Evolutionary conservation across 768 basidiomycete genomes (phyloP).

Genomic region (Amanita pallidorosea): DNA sequence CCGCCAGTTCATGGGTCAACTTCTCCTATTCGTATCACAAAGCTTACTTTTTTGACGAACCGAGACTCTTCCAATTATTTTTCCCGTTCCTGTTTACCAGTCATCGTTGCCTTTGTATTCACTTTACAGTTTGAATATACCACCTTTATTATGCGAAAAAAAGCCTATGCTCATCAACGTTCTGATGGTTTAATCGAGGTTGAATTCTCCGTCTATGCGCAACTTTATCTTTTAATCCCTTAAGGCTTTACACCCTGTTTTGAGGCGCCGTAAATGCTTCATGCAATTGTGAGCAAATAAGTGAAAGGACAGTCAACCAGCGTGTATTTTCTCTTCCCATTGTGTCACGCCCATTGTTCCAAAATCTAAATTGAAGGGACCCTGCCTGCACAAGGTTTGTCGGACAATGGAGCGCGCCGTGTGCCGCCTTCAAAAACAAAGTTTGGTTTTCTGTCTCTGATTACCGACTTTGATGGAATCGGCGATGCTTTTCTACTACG

Average conservation of each 20-base stretch:
- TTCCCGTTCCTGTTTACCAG: too few species aligned
- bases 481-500: constrained; percentile 31
- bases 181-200: constrained; percentile 47
- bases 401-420: not conserved
- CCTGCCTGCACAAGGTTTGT: not conserved
- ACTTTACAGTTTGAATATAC: too few species aligned
- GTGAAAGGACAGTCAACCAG: not conserved
- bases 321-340: not conserved
- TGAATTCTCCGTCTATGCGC: constrained; percentile 77
- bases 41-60: not conserved
- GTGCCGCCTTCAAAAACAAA: not conserved
- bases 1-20: too few species aligned
- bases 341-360: not conserved
- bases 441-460: constrained; percentile 18
- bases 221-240: constrained; percentile 15
- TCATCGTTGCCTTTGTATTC: too few species aligned
- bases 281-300: constrained; percentile 10
- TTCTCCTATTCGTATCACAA: not conserved
- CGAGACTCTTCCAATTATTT: too few species aligned
- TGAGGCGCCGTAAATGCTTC: not conserved
- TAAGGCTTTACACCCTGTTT: not conserved
- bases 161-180: too few species aligned
- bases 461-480: constrained; percentile 68
- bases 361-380: not conserved
- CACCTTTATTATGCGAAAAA: too few species aligned